phyloP scores from a whole-genome alignment of 345 rosid species.

The Luvunga scandens region DNA sequence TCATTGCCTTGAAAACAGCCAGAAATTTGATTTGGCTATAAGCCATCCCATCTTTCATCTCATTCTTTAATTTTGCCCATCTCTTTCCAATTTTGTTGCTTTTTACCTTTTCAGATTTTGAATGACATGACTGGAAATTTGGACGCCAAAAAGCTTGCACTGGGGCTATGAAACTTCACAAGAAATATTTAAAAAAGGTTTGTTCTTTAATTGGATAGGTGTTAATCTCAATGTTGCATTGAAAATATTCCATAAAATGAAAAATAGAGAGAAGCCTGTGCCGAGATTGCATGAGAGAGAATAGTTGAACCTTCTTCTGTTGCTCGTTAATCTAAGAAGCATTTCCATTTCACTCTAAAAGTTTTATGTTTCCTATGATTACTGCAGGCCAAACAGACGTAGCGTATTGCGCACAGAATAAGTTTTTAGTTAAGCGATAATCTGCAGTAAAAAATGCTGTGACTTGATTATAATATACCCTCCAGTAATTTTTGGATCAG shows the following conservation, averaged over 20 bases:
- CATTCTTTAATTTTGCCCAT: not conserved
- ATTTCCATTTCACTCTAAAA: not conserved
- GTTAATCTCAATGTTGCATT: constrained; percentile 4
- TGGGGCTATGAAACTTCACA: constrained; percentile 96
- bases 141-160: constrained; percentile 89
- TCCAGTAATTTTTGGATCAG: not conserved
- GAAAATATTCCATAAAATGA: not conserved
- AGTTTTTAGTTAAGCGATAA: no score
- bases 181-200: constrained; percentile 88
- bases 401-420: not conserved
- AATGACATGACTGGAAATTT: constrained; percentile 88
- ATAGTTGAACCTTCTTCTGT: not conserved
- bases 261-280: not conserved
- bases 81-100: not conserved
- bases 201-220: constrained; percentile 2
- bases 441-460: not conserved
- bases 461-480: not conserved
- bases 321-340: not conserved
- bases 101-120: constrained; percentile 53
- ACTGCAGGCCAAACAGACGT: constrained; percentile 43
- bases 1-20: not conserved
- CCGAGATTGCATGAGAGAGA: not conserved
- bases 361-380: not conserved
- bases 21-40: not conserved
- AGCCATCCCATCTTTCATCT: not conserved